These are phyloP conservation scores for Piper longum DNA, from an alignment of 164 flowering plant species.

Conservation along the genomic window DNA sequence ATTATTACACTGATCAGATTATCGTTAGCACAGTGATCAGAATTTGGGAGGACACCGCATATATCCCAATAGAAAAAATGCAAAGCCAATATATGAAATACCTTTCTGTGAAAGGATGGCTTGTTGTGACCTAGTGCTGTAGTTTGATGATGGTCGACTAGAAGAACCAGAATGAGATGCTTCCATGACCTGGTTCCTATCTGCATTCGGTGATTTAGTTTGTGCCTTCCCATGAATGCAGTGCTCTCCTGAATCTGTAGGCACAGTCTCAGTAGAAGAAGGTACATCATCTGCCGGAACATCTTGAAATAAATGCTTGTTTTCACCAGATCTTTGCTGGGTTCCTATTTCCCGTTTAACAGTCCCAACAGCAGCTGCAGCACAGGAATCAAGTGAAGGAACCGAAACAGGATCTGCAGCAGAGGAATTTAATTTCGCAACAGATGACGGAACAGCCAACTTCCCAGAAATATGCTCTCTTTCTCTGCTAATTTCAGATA, in stretches of 20 bases:
- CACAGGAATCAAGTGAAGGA: constrained; percentile 42
- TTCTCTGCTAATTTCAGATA: constrained; percentile 5
- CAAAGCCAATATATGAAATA: not conserved
- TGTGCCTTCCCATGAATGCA: constrained; percentile 23
- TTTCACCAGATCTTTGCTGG: constrained; percentile 23
- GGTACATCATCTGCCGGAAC: constrained; percentile 9
- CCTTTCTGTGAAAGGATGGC: constrained; percentile 31
- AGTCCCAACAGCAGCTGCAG: constrained; percentile 36
- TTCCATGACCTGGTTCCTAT: constrained; percentile 33
- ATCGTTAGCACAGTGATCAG: no score
- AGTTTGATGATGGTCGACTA: constrained; percentile 58
- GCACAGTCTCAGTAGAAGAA: constrained; percentile 11
- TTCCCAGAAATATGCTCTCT: constrained; percentile 2
- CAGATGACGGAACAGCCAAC: constrained; percentile 13
- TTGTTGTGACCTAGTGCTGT: constrained; percentile 46
- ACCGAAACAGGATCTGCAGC: constrained; percentile 53
- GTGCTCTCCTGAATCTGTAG: constrained; percentile 22
- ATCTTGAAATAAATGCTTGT: constrained; percentile 16
- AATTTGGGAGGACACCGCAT: no score
- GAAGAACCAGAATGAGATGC: constrained; percentile 19
- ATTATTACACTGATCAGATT: no score
- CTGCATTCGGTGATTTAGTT: constrained; percentile 28
- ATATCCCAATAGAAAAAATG: no score
- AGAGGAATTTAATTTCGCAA: constrained; percentile 44
- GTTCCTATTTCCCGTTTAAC: constrained; percentile 49